phyloP scores from a whole-genome alignment of 1,139 yeast species.

The Magnusiomyces suaveolens region DNA sequence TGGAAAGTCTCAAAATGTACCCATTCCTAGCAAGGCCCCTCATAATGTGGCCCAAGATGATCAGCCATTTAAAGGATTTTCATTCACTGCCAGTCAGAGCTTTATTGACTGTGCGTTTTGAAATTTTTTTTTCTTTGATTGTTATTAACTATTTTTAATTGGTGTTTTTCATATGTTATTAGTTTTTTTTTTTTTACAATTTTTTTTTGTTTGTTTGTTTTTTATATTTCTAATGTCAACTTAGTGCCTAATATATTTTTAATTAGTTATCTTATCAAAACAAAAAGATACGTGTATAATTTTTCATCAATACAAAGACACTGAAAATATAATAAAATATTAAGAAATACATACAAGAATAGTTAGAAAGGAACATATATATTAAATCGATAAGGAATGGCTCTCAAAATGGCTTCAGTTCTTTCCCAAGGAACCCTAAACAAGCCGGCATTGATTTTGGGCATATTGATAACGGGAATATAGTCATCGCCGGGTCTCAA shows the following conservation, averaged over 20 bases:
- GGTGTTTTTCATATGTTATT: background rate
- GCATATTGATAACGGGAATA: slow-evolving; percentile 42
- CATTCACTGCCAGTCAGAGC: slow-evolving; percentile 28
- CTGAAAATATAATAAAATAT: background rate
- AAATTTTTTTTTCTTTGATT: background rate
- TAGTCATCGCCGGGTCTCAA: slow-evolving; percentile 14
- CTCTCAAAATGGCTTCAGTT: slow-evolving; percentile 41
- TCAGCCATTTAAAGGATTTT: slow-evolving; percentile 28
- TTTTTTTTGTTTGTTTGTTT: too few relatives aligned
- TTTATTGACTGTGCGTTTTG: slow-evolving; percentile 22
- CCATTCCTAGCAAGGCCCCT: background rate
- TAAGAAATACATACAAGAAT: background rate
- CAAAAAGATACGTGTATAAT: too few relatives aligned
- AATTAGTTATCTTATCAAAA: too few relatives aligned
- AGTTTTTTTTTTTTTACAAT: background rate
- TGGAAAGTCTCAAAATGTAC: background rate
- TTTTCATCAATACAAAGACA: slow-evolving; percentile 5
- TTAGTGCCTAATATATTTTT: too few relatives aligned
- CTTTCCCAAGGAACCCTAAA: slow-evolving; percentile 70
- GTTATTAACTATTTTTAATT: background rate
- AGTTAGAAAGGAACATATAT: slow-evolving; percentile 4
- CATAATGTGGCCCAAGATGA: too few relatives aligned
- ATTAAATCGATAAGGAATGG: slow-evolving; percentile 10
- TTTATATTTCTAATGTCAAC: too few relatives aligned
- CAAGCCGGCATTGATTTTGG: slow-evolving; percentile 70